Conservation (phyloP, 1,284 basidiomycete genomes). For the Heterobasidion irregulare region DNA sequence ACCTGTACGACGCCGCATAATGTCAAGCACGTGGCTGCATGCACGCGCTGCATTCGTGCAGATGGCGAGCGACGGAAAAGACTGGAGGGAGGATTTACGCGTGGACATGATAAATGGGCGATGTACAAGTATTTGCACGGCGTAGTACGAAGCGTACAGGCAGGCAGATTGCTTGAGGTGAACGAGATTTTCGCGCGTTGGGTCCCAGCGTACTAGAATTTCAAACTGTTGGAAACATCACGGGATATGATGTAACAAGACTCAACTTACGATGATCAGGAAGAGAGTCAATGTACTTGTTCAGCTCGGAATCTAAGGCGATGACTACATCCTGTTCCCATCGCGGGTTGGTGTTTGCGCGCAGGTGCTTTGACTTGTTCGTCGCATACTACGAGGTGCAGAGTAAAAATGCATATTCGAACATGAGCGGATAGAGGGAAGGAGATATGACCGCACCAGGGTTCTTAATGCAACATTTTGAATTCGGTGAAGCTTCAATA, state of each 20-base stretch:
- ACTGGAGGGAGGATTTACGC: constrained; percentile 28
- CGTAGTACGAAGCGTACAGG: constrained; percentile 47
- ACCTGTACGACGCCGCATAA: constrained; percentile 20
- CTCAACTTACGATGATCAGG: constrained; percentile 28
- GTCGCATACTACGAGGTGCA: constrained; percentile 30
- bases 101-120: constrained; percentile 52
- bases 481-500: constrained; percentile 50
- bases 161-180: constrained; percentile 47
- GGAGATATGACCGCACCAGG: constrained; percentile 27
- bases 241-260: neutral
- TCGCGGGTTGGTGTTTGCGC: constrained; percentile 26
- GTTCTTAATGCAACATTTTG: constrained; percentile 46
- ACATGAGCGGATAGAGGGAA: neutral
- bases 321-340: constrained; percentile 36
- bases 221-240: neutral
- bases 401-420: neutral
- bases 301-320: constrained; percentile 38
- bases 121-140: constrained; percentile 48
- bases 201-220: constrained; percentile 43
- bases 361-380: constrained; percentile 29
- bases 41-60: constrained; percentile 54
- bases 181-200: constrained; percentile 28
- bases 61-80: constrained; percentile 50
- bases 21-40: constrained; percentile 44
- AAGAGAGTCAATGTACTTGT: constrained; percentile 39